A percentile compares a stretch with the other conserved stretches of the same genome.
Conservation (phyloP, 2,329 filamentous ascomycete genomes). For the Colletotrichum scovillei region DNA sequence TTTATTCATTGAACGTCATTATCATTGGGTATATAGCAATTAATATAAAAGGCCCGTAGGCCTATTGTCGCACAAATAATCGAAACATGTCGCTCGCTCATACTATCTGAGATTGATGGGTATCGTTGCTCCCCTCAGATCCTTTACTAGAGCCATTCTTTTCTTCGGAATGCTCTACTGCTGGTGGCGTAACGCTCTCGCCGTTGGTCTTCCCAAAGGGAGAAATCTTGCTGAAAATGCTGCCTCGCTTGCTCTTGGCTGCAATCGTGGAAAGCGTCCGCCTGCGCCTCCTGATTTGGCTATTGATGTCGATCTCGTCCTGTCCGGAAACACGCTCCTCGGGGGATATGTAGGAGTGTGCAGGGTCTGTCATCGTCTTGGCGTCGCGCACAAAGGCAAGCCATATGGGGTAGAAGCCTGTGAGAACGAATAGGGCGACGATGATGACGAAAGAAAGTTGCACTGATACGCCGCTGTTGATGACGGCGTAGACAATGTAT, state of each 20-base stretch:
- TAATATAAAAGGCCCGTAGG: conserved; percentile 22
- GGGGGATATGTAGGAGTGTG: conserved; percentile 25
- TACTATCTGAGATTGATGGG: conserved; percentile 19
- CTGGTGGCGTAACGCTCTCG: conserved; percentile 28
- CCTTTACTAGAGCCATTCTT: conserved; percentile 28
- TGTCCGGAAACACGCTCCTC: conserved; percentile 25
- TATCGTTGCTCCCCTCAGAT: conserved; percentile 28
- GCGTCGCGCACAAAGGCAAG: conserved; percentile 60
- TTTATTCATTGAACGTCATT: conserved; percentile 30
- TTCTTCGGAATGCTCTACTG: conserved; percentile 29
- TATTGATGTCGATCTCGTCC: conserved; percentile 29
- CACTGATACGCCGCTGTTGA: conserved; percentile 68
- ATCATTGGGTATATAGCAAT: conserved; percentile 36
- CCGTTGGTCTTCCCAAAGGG: conserved; percentile 26
- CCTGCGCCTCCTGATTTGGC: conserved; percentile 20
- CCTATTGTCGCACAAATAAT: conserved; percentile 3
- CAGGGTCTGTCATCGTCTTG: conserved; percentile 55
- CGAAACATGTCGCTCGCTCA: conserved; percentile 23
- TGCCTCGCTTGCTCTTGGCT: conserved; percentile 25
- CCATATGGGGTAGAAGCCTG: conserved; percentile 61
- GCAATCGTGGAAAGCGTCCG: conserved; percentile 20
- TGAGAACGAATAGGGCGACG: conserved; percentile 60
- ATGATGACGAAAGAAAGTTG: conserved; percentile 75
- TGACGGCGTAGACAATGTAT: conserved; percentile 77
- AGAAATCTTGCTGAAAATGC: conserved; percentile 30